Conservation (phyloP, 2,329 filamentous ascomycete species). For the Hypoxylon sp. region DNA sequence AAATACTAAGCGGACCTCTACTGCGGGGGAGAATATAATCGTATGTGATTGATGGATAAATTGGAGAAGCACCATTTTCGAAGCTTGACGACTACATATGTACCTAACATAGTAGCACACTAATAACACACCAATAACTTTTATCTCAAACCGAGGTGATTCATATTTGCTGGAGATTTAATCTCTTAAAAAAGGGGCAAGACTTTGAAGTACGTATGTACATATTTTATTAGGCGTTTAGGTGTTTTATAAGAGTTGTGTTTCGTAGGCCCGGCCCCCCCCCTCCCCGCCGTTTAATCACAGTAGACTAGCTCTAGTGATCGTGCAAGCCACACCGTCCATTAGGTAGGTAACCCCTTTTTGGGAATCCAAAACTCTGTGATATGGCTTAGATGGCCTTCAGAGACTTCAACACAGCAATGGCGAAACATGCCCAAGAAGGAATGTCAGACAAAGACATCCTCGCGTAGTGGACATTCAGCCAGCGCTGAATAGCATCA, state of each 20-base stretch:
- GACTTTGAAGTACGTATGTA: not conserved
- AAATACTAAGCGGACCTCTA: slow-evolving; percentile 5
- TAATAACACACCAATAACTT: slow-evolving; percentile 4
- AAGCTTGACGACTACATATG: slow-evolving; percentile 7
- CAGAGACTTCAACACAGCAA: slow-evolving; percentile 50
- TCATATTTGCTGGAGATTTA: not conserved
- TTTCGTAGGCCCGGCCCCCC: not conserved
- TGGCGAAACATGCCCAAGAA: slow-evolving; percentile 53
- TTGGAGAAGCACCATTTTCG: slow-evolving; percentile 35
- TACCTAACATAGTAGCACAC: not conserved
- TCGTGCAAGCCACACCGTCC: not conserved
- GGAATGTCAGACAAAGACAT: slow-evolving; percentile 53
- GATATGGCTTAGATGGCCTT: slow-evolving; percentile 35
- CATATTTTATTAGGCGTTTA: not conserved
- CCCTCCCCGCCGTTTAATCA: not conserved
- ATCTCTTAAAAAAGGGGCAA: no score
- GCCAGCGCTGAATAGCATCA: slow-evolving; percentile 50
- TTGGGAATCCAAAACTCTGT: no score
- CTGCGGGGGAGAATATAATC: slow-evolving; percentile 14
- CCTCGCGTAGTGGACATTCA: slow-evolving; percentile 51
- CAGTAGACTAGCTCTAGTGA: not conserved
- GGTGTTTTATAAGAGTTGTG: not conserved
- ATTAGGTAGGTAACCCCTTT: not conserved
- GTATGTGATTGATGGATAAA: slow-evolving; percentile 55
- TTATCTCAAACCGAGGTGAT: slow-evolving; percentile 20